Evolutionary conservation across 805 yeast species (phyloP).

Genomic region (Candida succiphila): DNA sequence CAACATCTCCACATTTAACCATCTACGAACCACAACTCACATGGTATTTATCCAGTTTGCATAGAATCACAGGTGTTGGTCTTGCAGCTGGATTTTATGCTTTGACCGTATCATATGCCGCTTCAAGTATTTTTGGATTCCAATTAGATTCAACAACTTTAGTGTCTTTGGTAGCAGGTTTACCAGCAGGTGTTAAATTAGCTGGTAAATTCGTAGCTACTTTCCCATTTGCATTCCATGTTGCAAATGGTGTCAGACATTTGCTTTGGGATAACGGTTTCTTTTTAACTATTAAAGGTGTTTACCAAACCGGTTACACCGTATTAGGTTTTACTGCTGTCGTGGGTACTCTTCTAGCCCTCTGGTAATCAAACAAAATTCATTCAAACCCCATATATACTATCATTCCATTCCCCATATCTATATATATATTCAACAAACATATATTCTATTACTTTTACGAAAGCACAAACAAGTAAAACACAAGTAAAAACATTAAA

Average conservation of each 20-base stretch:
- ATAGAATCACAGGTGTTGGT: constrained; percentile 82
- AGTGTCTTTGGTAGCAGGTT: constrained; percentile 44
- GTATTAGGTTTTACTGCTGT: constrained; percentile 59
- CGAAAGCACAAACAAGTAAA: no score
- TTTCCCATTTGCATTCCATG: constrained; percentile 82
- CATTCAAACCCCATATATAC: not conserved
- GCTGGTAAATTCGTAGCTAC: constrained; percentile 62
- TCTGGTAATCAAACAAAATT: constrained; percentile 18
- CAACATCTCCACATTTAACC: constrained; percentile 80
- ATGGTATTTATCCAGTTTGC: constrained; percentile 68
- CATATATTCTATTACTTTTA: not conserved
- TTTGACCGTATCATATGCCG: constrained; percentile 67
- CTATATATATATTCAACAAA: not conserved
- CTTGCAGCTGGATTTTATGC: constrained; percentile 74
- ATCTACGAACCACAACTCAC: constrained; percentile 92
- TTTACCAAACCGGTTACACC: constrained; percentile 82
- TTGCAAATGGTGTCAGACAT: constrained; percentile 85
- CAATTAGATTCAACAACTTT: constrained; percentile 43
- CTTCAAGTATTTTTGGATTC: constrained; percentile 53
- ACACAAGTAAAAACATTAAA: not conserved
- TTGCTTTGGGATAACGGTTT: constrained; percentile 86
- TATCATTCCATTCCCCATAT: not conserved
- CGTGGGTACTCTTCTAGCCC: constrained; percentile 48
- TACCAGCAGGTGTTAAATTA: constrained; percentile 55
- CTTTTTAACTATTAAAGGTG: constrained; percentile 75